These are phyloP conservation scores for Coemansia sp. DNA, from an alignment of 192 early-diverging fungal genomes.

Conservation along the genomic window DNA sequence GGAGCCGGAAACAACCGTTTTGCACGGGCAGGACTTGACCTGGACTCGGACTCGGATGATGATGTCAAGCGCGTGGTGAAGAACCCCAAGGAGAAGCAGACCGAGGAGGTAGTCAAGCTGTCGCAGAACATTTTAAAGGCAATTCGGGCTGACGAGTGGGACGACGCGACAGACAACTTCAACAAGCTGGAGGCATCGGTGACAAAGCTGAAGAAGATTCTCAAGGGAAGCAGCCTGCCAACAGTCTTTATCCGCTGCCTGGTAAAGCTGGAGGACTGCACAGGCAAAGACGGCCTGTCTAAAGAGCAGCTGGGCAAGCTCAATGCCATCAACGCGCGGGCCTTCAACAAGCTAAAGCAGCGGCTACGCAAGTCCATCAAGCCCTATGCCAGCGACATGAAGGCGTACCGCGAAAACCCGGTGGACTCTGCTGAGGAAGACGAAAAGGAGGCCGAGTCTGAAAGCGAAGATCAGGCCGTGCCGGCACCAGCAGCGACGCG, in stretches of 20 bases:
- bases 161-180: slow-evolving; percentile 64
- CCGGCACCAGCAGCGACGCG: slow-evolving; percentile 1
- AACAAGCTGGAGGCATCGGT: slow-evolving; percentile 75
- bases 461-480: slow-evolving; percentile 24
- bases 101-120: slow-evolving; percentile 73
- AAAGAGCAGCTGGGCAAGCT: slow-evolving; percentile 82
- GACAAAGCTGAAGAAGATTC: slow-evolving; percentile 53
- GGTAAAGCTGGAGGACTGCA: slow-evolving; percentile 71
- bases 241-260: slow-evolving; percentile 48
- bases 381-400: slow-evolving; percentile 67
- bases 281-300: slow-evolving; percentile 59
- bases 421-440: slow-evolving; percentile 39
- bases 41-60: slow-evolving; percentile 62
- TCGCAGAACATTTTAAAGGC: slow-evolving; percentile 69
- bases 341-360: slow-evolving; percentile 90
- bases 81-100: slow-evolving; percentile 76
- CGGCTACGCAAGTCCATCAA: slow-evolving; percentile 89
- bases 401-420: slow-evolving; percentile 59
- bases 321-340: slow-evolving; percentile 75
- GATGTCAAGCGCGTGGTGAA: slow-evolving; percentile 74
- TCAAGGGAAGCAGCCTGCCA: slow-evolving; percentile 32
- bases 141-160: slow-evolving; percentile 87
- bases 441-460: slow-evolving; percentile 18
- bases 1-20: slow-evolving; percentile 20
- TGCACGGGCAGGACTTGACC: slow-evolving; percentile 51